phyloP scores from a whole-genome alignment of 2,329 filamentous ascomycete genomes.

The Paraphaeosphaeria sporulosa region DNA sequence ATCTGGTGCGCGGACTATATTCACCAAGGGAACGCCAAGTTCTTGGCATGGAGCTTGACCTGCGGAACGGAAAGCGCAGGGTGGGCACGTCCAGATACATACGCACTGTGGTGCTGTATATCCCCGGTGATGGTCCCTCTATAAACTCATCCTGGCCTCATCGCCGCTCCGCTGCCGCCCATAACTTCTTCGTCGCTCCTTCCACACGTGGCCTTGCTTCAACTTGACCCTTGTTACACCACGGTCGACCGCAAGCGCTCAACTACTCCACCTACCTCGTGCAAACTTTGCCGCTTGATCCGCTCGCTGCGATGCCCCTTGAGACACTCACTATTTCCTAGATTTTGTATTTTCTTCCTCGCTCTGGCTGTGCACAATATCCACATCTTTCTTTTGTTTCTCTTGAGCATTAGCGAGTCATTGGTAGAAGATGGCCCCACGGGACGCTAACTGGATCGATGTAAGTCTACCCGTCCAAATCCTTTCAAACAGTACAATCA shows the following conservation, averaged over 20 bases:
- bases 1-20: background rate
- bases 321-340: background rate
- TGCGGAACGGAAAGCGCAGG: background rate
- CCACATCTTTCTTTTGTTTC: background rate
- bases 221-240: too few relatives aligned
- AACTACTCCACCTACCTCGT: background rate
- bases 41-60: conserved; percentile 12
- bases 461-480: conserved; percentile 31
- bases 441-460: conserved; percentile 51
- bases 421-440: conserved; percentile 39
- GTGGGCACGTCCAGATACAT: conserved; percentile 2
- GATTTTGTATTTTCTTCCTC: background rate
- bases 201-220: too few relatives aligned
- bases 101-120: background rate
- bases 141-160: conserved; percentile 2
- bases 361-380: background rate
- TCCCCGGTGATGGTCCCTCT: conserved; percentile 9
- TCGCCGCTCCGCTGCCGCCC: background rate
- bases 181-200: background rate
- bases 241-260: background rate
- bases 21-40: conserved; percentile 6
- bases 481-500: conserved; percentile 20
- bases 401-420: background rate
- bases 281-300: background rate
- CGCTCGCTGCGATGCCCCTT: conserved; percentile 2